These are phyloP conservation scores for Sequoiadendron giganteum DNA, from an alignment of 75 land plant genomes.

Conservation along the genomic window DNA sequence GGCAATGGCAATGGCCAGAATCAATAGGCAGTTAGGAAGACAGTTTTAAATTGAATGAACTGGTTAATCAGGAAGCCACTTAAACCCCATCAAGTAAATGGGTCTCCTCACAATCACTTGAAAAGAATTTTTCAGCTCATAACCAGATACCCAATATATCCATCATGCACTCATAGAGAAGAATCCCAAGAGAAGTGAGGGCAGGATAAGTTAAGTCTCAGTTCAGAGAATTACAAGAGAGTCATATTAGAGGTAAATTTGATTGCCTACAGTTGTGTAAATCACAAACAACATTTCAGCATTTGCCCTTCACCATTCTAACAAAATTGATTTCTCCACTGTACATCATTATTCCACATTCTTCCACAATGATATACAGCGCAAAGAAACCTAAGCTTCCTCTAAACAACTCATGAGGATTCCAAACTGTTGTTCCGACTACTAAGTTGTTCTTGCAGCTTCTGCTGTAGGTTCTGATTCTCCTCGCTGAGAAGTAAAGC, in stretches of 20 bases:
- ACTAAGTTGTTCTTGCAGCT: conserved; percentile 11
- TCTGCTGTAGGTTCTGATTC: conserved; percentile 16
- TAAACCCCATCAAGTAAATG: not conserved
- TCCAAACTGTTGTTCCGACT: not conserved
- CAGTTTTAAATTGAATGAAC: not conserved
- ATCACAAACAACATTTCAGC: not conserved
- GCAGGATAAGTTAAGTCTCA: not conserved
- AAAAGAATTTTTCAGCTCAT: not conserved
- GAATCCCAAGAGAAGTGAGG: not conserved
- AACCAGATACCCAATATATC: not conserved
- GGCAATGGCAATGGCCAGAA: not conserved
- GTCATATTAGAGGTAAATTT: not conserved
- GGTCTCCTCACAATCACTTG: not conserved
- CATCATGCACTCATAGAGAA: not conserved
- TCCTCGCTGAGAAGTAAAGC: conserved; percentile 45
- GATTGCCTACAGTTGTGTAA: not conserved
- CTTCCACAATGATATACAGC: conserved; percentile 11
- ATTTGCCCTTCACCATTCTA: not conserved
- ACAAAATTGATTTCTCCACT: conserved; percentile 13
- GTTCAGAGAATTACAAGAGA: not conserved
- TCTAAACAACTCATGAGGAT: not conserved
- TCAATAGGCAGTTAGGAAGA: not conserved
- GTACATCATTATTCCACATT: conserved; percentile 11
- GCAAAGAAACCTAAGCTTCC: not conserved
- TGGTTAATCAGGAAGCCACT: not conserved